Percentiles rank a stretch among this genome's conserved stretches.
phyloP scores from a whole-genome alignment of 73 alveolate genomes.

The Effrenium voratum region DNA sequence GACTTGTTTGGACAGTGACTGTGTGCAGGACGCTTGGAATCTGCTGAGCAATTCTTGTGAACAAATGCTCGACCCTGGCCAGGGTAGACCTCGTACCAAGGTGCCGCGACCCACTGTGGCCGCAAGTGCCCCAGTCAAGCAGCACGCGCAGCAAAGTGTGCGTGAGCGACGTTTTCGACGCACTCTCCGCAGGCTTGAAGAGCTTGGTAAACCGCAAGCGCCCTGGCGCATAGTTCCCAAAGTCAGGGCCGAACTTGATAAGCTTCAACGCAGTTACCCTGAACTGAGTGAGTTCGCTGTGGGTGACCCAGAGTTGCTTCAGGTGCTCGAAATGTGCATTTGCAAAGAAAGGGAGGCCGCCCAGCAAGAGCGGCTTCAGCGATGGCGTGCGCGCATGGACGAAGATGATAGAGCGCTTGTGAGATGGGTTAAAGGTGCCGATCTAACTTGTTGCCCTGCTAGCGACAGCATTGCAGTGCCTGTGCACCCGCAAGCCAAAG shows the following conservation, averaged over 20 bases:
- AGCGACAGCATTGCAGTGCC: neutral
- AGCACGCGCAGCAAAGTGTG: neutral
- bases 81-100: neutral
- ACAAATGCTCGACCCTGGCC: neutral
- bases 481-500: constrained; percentile 45
- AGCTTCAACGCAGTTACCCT: neutral
- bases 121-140: neutral
- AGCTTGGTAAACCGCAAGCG: neutral
- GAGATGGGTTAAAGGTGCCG: constrained; percentile 45
- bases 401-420: constrained; percentile 9
- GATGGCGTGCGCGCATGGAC: neutral
- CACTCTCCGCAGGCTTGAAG: neutral
- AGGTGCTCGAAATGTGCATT: neutral
- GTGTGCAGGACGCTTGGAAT: constrained; percentile 1
- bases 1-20: neutral
- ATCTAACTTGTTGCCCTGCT: neutral
- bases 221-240: neutral
- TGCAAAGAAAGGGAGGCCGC: neutral
- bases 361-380: neutral
- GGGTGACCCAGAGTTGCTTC: neutral
- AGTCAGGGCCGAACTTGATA: neutral
- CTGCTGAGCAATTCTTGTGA: neutral
- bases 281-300: neutral
- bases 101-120: neutral
- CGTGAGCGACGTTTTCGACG: neutral